These are phyloP conservation scores for Lophiostoma macrostomum DNA, from an alignment of 495 filamentous ascomycete species.

Conservation along the genomic window DNA sequence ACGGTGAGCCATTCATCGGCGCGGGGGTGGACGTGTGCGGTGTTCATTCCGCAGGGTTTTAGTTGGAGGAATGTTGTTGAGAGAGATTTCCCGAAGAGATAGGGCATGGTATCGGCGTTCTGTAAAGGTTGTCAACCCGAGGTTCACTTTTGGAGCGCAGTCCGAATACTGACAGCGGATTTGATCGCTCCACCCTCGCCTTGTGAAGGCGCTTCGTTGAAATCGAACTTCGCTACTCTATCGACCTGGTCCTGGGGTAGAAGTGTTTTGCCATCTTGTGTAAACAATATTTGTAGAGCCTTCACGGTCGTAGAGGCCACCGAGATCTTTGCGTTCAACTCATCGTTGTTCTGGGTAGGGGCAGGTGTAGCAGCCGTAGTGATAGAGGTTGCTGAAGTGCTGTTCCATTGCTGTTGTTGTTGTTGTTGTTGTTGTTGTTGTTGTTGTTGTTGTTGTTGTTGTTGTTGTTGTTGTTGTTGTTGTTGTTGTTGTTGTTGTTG, in stretches of 20 bases:
- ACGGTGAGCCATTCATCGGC: slow-evolving; percentile 48
- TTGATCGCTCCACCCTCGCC: slow-evolving; percentile 22
- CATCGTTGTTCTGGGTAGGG: not conserved
- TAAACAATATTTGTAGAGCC: slow-evolving; percentile 29
- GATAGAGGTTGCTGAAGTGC: too few species aligned
- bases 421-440: too few species aligned
- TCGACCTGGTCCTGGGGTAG: slow-evolving; percentile 20
- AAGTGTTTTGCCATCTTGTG: slow-evolving; percentile 18
- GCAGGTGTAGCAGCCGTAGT: too few species aligned
- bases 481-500: too few species aligned
- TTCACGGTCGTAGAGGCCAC: slow-evolving; percentile 27
- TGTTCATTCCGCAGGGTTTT: slow-evolving; percentile 47
- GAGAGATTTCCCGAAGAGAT: slow-evolving; percentile 43
- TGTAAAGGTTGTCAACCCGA: not conserved
- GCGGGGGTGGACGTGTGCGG: slow-evolving; percentile 51
- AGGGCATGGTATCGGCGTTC: slow-evolving; percentile 46
- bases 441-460: too few species aligned
- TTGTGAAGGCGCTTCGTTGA: slow-evolving; percentile 27
- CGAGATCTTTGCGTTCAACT: not conserved
- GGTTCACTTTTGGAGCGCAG: too few species aligned
- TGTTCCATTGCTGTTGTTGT: too few species aligned
- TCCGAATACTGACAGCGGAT: slow-evolving; percentile 24
- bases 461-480: too few species aligned
- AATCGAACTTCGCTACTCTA: slow-evolving; percentile 30
- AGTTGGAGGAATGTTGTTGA: slow-evolving; percentile 45